phyloP scores from a whole-genome alignment of 345 rosid genomes.

The Aquilaria malaccensis region DNA sequence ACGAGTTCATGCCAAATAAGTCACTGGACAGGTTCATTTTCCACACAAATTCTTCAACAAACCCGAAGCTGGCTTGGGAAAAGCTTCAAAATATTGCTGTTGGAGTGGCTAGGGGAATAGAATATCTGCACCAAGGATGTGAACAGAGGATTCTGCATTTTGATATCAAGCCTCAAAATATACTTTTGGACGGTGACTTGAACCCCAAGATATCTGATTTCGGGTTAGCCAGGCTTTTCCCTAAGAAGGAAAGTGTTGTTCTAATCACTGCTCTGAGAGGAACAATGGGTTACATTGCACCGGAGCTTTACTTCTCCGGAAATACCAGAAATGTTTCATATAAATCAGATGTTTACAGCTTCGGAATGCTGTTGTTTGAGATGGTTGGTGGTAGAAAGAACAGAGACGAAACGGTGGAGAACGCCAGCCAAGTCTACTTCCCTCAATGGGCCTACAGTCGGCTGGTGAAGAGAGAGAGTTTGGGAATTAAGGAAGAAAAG shows the following conservation, averaged over 20 bases:
- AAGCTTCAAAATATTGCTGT: constrained; percentile 12
- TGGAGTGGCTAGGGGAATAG: constrained; percentile 38
- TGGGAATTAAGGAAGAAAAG: too few species aligned
- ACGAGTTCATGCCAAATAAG: constrained; percentile 30
- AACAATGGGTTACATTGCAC: constrained; percentile 38
- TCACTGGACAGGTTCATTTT: constrained; percentile 30
- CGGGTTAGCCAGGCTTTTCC: constrained; percentile 40
- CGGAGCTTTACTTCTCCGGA: constrained; percentile 23
- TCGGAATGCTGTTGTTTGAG: too few species aligned
- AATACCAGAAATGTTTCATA: too few species aligned
- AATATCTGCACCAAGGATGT: constrained; percentile 46
- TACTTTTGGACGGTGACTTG: constrained; percentile 28
- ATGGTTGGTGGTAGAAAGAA: too few species aligned
- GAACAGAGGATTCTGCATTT: constrained; percentile 36
- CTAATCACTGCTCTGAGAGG: constrained; percentile 29
- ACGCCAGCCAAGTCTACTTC: too few species aligned
- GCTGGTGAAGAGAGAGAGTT: too few species aligned
- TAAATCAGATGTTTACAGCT: too few species aligned
- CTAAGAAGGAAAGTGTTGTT: constrained; percentile 22
- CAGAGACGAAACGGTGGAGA: too few species aligned
- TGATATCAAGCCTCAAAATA: constrained; percentile 40
- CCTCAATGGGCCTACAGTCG: too few species aligned
- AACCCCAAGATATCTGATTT: constrained; percentile 40
- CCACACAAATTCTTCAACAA: not conserved
- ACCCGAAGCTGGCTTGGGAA: constrained; percentile 5